Evolutionary conservation across 805 yeast species (phyloP).

Genomic region (Scheffersomyces stipitis): DNA sequence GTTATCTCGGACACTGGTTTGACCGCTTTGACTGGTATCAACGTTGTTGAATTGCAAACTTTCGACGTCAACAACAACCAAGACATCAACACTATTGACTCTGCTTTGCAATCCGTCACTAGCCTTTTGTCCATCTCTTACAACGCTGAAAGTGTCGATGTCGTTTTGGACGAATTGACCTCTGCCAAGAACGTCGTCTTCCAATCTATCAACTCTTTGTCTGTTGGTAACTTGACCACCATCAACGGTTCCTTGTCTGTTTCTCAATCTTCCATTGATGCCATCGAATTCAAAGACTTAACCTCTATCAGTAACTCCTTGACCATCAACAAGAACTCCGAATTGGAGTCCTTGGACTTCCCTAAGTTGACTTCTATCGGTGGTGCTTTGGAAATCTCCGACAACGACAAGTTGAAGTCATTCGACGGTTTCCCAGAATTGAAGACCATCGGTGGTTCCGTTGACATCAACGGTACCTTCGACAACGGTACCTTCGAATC

Average conservation of each 20-base stretch:
- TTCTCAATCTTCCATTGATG: conserved; percentile 65
- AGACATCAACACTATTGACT: conserved; percentile 68
- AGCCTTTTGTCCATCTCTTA: conserved; percentile 74
- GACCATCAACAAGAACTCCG: conserved; percentile 69
- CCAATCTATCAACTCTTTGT: conserved; percentile 74
- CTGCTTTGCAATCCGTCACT: conserved; percentile 72
- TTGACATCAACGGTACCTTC: conserved; percentile 76
- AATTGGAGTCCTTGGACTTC: conserved; percentile 68
- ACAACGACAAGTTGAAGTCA: conserved; percentile 70
- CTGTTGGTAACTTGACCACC: conserved; percentile 62
- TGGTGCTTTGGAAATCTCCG: conserved; percentile 90
- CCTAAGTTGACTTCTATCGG: conserved; percentile 70
- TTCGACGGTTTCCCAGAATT: conserved; percentile 76
- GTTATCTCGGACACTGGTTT: conserved; percentile 73
- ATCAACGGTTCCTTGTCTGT: conserved; percentile 85
- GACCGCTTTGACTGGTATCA: conserved; percentile 65
- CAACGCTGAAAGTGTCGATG: conserved; percentile 78
- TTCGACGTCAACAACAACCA: conserved; percentile 91
- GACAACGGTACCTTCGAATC: conserved; percentile 72
- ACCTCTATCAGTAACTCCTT: conserved; percentile 76
- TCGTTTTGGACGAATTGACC: conserved; percentile 63
- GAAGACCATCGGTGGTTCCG: conserved; percentile 83
- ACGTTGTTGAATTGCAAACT: conserved; percentile 43
- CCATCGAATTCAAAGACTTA: conserved; percentile 55
- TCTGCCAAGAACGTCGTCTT: conserved; percentile 89